phyloP scores from a whole-genome alignment of 768 basidiomycete species.

The Mycena belliarum region DNA sequence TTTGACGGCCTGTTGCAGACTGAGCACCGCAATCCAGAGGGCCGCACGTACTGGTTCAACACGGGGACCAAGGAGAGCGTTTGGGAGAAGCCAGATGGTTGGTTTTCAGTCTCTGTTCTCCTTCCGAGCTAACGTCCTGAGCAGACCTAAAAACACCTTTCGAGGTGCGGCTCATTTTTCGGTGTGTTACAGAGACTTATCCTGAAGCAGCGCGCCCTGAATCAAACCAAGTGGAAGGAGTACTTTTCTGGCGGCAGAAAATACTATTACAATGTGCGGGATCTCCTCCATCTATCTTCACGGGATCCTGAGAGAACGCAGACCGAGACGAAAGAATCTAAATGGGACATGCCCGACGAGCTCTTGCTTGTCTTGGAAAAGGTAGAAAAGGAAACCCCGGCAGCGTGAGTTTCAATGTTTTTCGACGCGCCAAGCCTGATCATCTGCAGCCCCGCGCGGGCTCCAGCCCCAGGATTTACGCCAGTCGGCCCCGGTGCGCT shows the following conservation, averaged over 20 bases:
- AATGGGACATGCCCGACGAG: slow-evolving; percentile 98
- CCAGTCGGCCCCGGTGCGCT: slow-evolving; percentile 55
- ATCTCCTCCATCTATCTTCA: not conserved
- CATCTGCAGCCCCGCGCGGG: slow-evolving; percentile 29
- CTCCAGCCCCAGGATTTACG: slow-evolving; percentile 45
- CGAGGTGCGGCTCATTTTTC: slow-evolving; percentile 56
- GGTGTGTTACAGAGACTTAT: slow-evolving; percentile 19
- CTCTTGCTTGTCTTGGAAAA: slow-evolving; percentile 81
- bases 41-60: slow-evolving; percentile 99
- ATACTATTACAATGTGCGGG: slow-evolving; percentile 82
- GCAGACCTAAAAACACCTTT: slow-evolving; percentile 88
- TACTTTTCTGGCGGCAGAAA: slow-evolving; percentile 91
- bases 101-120: slow-evolving; percentile 22
- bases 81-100: slow-evolving; percentile 98
- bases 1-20: slow-evolving; percentile 49
- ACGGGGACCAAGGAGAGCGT: slow-evolving; percentile 85
- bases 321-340: slow-evolving; percentile 88
- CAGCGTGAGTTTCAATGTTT: slow-evolving; percentile 22
- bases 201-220: slow-evolving; percentile 70
- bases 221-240: slow-evolving; percentile 93
- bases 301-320: slow-evolving; percentile 27
- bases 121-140: slow-evolving; percentile 8
- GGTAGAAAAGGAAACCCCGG: slow-evolving; percentile 67
- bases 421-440: not conserved
- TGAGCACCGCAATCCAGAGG: slow-evolving; percentile 92